phyloP scores from a whole-genome alignment of 1,139 yeast species.

The Eremothecium sinecaudum region DNA sequence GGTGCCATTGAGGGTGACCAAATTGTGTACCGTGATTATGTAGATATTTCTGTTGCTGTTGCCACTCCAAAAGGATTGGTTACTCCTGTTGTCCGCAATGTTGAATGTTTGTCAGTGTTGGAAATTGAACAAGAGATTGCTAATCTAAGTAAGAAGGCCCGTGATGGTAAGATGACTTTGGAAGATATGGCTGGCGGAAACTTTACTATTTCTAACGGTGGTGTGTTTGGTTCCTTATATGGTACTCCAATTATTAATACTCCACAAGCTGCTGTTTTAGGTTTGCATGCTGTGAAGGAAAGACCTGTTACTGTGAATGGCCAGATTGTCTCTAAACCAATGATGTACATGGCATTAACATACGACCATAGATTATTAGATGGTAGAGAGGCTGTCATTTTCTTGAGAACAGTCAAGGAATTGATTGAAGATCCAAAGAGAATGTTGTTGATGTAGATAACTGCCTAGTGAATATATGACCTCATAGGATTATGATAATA shows the following conservation, averaged over 20 bases:
- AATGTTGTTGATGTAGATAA: constrained; percentile 64
- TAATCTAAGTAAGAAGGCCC: constrained; percentile 80
- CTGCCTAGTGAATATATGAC: no score
- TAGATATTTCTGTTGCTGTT: constrained; percentile 92
- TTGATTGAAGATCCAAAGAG: constrained; percentile 98
- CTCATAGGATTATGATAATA: no score
- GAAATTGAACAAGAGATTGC: constrained; percentile 86
- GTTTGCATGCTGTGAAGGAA: constrained; percentile 95
- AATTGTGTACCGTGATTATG: constrained; percentile 91
- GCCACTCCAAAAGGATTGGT: constrained; percentile 99
- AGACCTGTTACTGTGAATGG: constrained; percentile 97
- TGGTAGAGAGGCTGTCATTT: constrained; percentile 98
- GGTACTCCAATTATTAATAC: constrained; percentile 98
- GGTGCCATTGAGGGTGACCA: constrained; percentile 95
- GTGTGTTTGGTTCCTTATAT: constrained; percentile 94
- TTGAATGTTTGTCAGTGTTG: constrained; percentile 79
- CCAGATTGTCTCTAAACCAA: constrained; percentile 93
- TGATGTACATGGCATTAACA: constrained; percentile 98
- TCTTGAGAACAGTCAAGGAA: constrained; percentile 92
- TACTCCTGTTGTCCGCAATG: constrained; percentile 96
- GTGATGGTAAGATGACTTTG: constrained; percentile 90
- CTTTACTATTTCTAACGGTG: constrained; percentile 97
- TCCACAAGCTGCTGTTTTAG: constrained; percentile 98
- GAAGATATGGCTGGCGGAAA: constrained; percentile 99
- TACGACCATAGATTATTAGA: constrained; percentile 97